These are phyloP conservation scores for Aspergillus sp. DNA, from an alignment of 2,329 filamentous ascomycete species.

Conservation along the genomic window DNA sequence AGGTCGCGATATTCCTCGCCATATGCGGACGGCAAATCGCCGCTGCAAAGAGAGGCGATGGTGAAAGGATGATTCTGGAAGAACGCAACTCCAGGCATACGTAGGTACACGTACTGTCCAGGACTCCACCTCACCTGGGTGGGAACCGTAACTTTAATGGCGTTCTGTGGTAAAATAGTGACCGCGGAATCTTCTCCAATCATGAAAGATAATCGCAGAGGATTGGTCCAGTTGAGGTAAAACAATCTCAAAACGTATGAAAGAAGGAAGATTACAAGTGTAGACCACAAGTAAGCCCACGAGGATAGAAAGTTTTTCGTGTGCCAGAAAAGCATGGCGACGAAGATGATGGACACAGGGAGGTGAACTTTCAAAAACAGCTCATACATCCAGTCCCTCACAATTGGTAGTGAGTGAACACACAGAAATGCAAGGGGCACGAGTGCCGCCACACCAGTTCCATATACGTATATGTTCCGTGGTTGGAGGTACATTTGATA, in stretches of 20 bases:
- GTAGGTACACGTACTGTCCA: slow-evolving; percentile 90
- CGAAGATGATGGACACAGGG: slow-evolving; percentile 75
- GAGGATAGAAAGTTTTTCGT: slow-evolving; percentile 88
- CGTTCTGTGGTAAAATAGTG: slow-evolving; percentile 85
- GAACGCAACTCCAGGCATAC: slow-evolving; percentile 87
- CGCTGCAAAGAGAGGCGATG: slow-evolving; percentile 85
- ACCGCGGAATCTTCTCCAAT: slow-evolving; percentile 90
- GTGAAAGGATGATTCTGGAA: slow-evolving; percentile 97
- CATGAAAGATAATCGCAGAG: slow-evolving; percentile 75
- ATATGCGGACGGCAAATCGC: slow-evolving; percentile 90
- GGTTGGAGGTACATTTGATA: slow-evolving; percentile 68
- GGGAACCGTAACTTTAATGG: slow-evolving; percentile 92
- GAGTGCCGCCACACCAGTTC: slow-evolving; percentile 75
- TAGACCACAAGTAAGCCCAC: slow-evolving; percentile 85
- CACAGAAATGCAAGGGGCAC: slow-evolving; percentile 82
- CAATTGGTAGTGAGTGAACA: slow-evolving; percentile 75
- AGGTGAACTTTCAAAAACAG: slow-evolving; percentile 80
- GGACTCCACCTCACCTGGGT: slow-evolving; percentile 91
- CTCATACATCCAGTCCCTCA: slow-evolving; percentile 79
- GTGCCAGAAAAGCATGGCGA: slow-evolving; percentile 92
- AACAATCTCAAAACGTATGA: slow-evolving; percentile 75
- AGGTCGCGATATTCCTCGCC: slow-evolving; percentile 86
- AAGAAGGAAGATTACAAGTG: slow-evolving; percentile 72
- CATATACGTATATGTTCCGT: slow-evolving; percentile 66
- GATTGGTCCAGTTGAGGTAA: slow-evolving; percentile 87